Evolutionary conservation across 768 basidiomycete genomes (phyloP), one percentile per base, ranked within the genome.

Genomic region (Exsudoporus frostii): DNA sequence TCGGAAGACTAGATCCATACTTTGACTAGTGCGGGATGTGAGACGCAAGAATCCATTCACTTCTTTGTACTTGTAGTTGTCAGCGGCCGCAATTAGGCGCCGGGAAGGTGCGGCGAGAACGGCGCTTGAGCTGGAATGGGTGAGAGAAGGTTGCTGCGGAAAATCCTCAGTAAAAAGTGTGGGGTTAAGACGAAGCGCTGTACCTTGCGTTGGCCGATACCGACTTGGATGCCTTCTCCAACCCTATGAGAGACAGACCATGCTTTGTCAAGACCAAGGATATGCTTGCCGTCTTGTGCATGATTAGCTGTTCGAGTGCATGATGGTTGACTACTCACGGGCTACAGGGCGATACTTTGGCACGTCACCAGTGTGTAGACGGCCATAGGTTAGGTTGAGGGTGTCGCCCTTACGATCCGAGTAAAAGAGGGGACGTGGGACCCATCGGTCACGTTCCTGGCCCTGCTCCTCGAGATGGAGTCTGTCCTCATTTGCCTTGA

Each of bases 401-500:
- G 68, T 55, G 65, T 91, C 89, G 3, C 87, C 88, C 59, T 79
- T 81, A 45, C 77, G 75, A 65, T 90, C 88, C 13, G 81, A 82
- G 64, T 79, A 88, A 69, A 80, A 90, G 9, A 71, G 53, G 30
- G 64, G 66, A 27, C 53, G 69, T 40, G 65, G 65, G 38, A 64
- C 60, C 60, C 63, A 66, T 57, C 61, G 58, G 50, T 58, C 59
- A 37, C 54, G 57, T 30, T 65, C 55, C 33, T 52, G 54, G 20
- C 37, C 56, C 15, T 60, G 62, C 34, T 57, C 55, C 22, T 60
- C 62, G 20, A 58, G 49, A 22, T 62, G 60, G 17, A 56, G 63
- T 42, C 62, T 65, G 57, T 76, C 73, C 47, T 76, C 73, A 51
- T 67, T 60, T 36, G 62, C 60, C 53, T 74, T 73, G 52, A 50